Evolutionary conservation across 768 basidiomycete species (phyloP), one percentile per base, ranked within the genome.

Genomic region (Suillus paluster): DNA sequence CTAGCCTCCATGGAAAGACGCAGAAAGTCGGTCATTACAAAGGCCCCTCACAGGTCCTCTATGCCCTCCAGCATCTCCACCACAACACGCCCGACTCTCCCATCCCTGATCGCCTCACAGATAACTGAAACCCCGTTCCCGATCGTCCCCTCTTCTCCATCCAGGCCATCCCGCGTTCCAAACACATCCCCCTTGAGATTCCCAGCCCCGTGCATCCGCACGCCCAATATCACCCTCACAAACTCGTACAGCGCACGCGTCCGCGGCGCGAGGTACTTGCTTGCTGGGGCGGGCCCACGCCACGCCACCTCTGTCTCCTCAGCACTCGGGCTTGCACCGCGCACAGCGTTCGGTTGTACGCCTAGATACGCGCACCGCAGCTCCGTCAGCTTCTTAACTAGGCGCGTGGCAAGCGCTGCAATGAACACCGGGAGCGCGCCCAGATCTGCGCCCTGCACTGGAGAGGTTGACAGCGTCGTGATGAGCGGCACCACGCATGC

Each of bases 171-270:
- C 25, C 62, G 66, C 73, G 88, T 80, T 9, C 91, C 90, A 58
- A 83, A 83, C 64, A 78, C 83, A 66, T 86, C 89, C 9, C 77
- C 74, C 45, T 79, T 77, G 63, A 86, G 79, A 69, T 95, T 95
- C 67, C 92, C 90, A 9, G 82, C 79, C 17, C 92, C 92, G 64
- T 93, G 86, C 90, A 93, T 94, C 66, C 79, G 79, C 63, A 94
- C 84, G n/a, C 90, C 91, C 33, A 95, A 77, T 9, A 81, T 83
- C 23, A 84, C 62, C 38, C 94, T 81, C 6, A 96, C 84, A 64
- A 87, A 95, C 71, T 91, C 87, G 73, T 96, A 96, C 25, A 95
- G 73, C 6, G 85, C 78, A 12, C 85, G 81, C 4, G 92, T 92
- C 19, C 74, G 68, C 0, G 74, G 66, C 1, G 74, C 71, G 44